phyloP scores from a whole-genome alignment of 2,329 filamentous ascomycete species.

The Diaporthe caulivora region DNA sequence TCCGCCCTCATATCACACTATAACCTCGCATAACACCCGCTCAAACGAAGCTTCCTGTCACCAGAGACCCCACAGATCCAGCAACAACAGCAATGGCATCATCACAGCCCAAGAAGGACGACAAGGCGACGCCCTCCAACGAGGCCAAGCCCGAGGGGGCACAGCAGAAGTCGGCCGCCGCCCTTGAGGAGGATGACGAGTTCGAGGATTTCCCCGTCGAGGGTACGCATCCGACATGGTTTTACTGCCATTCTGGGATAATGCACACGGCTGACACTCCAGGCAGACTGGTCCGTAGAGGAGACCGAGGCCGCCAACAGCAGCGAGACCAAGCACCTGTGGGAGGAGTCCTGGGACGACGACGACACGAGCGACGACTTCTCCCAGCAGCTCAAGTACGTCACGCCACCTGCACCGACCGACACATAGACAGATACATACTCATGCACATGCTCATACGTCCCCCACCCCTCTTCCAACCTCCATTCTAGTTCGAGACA shows the following conservation, averaged over 20 bases:
- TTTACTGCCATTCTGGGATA: slow-evolving; percentile 6
- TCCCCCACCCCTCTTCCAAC: neutral
- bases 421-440: neutral
- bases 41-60: neutral
- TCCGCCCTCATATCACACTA: neutral
- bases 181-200: slow-evolving; percentile 96
- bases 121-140: slow-evolving; percentile 53
- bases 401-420: neutral
- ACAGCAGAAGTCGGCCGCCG: slow-evolving; percentile 72
- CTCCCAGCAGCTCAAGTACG: slow-evolving; percentile 91
- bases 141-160: slow-evolving; percentile 59
- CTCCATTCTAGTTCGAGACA: neutral
- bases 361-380: slow-evolving; percentile 98
- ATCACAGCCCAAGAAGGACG: slow-evolving; percentile 50
- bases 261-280: neutral
- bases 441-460: neutral
- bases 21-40: neutral
- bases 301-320: slow-evolving; percentile 85
- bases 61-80: slow-evolving; percentile 38
- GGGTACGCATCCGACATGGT: slow-evolving; percentile 67
- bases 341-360: slow-evolving; percentile 99
- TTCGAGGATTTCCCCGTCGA: slow-evolving; percentile 99
- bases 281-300: slow-evolving; percentile 89
- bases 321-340: slow-evolving; percentile 81
- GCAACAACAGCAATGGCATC: slow-evolving; percentile 51